phyloP scores from a whole-genome alignment of 805 yeast genomes.

The Spathaspora gorwiae region DNA sequence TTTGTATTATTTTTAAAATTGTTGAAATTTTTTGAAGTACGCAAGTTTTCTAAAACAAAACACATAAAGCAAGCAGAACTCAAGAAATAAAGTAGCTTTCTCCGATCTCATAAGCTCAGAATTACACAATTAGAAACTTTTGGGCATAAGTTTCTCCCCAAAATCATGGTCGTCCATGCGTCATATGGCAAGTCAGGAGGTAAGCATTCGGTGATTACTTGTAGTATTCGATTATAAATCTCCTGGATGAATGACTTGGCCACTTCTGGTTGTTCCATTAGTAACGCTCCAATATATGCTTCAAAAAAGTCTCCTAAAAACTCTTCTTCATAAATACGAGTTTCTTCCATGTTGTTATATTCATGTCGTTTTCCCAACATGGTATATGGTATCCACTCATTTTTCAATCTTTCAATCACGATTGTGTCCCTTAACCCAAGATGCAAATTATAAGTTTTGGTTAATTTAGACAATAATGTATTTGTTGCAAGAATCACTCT shows the following conservation, averaged over 20 bases:
- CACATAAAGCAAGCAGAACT: too few species aligned
- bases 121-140: background rate
- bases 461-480: conserved; percentile 31
- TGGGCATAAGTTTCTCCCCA: conserved; percentile 23
- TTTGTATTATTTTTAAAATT: too few species aligned
- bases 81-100: too few species aligned
- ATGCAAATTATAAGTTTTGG: conserved; percentile 32
- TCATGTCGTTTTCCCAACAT: conserved; percentile 9
- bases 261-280: conserved; percentile 31
- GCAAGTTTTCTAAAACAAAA: too few species aligned
- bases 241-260: conserved; percentile 31
- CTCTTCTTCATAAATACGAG: conserved; percentile 33
- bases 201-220: conserved; percentile 8
- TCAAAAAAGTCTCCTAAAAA: conserved; percentile 41
- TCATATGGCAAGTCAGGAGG: conserved; percentile 19
- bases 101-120: background rate
- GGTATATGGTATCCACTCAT: conserved; percentile 25
- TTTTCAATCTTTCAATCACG: conserved; percentile 9
- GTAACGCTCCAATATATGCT: conserved; percentile 39
- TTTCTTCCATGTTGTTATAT: conserved; percentile 10
- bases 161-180: conserved; percentile 29
- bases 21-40: too few species aligned
- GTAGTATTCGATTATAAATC: conserved; percentile 26
- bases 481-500: conserved; percentile 34
- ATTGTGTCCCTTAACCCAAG: conserved; percentile 28